These are phyloP conservation scores for Cladorrhinum sp. DNA, from an alignment of 2,329 filamentous ascomycete species.

Conservation along the genomic window DNA sequence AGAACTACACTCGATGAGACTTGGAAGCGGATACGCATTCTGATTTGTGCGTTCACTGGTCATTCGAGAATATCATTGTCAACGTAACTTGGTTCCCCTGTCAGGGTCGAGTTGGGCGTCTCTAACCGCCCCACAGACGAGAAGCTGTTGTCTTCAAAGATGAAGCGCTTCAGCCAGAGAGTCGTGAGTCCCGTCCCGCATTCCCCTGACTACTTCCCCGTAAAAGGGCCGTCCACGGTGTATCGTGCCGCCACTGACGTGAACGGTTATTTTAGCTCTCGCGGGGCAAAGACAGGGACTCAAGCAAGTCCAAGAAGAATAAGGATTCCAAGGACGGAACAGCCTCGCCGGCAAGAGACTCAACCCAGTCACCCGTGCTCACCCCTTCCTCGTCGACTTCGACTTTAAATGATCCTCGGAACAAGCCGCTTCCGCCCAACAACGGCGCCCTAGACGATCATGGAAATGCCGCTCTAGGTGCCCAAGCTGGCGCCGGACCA, in stretches of 20 bases:
- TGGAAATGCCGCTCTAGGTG: constrained; percentile 31
- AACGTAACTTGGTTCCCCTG: constrained; percentile 20
- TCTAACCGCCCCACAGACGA: constrained; percentile 28
- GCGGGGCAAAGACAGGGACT: constrained; percentile 82
- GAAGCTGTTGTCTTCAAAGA: constrained; percentile 51
- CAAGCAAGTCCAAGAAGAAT: constrained; percentile 80
- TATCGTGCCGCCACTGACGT: constrained; percentile 10
- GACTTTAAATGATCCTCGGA: constrained; percentile 78
- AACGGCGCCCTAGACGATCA: constrained; percentile 47
- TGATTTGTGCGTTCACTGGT: constrained; percentile 4
- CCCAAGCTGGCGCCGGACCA: constrained; percentile 36
- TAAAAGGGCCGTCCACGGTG: neutral
- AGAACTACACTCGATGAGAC: constrained; percentile 15
- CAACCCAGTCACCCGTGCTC: constrained; percentile 59
- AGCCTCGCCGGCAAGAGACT: constrained; percentile 69
- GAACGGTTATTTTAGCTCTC: constrained; percentile 64
- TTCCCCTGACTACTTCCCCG: constrained; percentile 18
- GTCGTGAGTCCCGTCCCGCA: constrained; percentile 66
- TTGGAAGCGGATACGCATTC: neutral
- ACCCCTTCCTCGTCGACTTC: constrained; percentile 90
- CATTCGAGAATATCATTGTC: constrained; percentile 6
- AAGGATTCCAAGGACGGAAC: constrained; percentile 73
- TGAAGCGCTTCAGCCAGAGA: constrained; percentile 98
- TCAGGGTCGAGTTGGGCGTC: constrained; percentile 28
- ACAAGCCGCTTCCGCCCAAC: constrained; percentile 69